Percentiles rank a stretch among this genome's conserved stretches.
These are phyloP conservation scores for Russula olivacea DNA, from an alignment of 768 basidiomycete genomes.

Conservation along the genomic window DNA sequence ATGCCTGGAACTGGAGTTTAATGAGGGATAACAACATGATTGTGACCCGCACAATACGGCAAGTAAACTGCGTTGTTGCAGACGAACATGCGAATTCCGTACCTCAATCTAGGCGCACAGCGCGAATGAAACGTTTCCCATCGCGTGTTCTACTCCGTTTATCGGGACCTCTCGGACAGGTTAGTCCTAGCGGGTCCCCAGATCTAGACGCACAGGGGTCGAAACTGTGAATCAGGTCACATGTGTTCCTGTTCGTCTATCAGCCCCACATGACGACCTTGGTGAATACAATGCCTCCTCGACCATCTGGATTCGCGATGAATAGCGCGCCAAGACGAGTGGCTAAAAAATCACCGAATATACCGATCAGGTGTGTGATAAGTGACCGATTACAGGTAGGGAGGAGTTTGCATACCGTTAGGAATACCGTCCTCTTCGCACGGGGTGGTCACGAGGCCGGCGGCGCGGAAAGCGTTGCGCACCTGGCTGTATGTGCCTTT, in stretches of 20 bases:
- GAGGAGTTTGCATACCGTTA: constrained; percentile 18
- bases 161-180: neutral
- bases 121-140: constrained; percentile 4
- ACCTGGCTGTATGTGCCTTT: constrained; percentile 27
- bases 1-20: neutral
- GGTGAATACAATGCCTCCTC: constrained; percentile 23
- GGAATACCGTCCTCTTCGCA: constrained; percentile 24
- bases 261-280: constrained; percentile 27
- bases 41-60: constrained; percentile 1
- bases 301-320: constrained; percentile 23
- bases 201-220: neutral
- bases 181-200: neutral
- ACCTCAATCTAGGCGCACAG: constrained; percentile 19
- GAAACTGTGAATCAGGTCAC: neutral
- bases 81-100: constrained; percentile 1
- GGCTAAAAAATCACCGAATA: constrained; percentile 11
- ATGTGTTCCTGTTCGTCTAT: neutral
- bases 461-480: constrained; percentile 24
- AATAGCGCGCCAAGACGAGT: constrained; percentile 25
- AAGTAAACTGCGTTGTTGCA: constrained; percentile 3
- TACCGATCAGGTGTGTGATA: constrained; percentile 6
- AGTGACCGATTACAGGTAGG: neutral
- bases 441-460: constrained; percentile 24
- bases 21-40: constrained; percentile 9
- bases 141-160: constrained; percentile 5